Conservation (phyloP, 2,329 filamentous ascomycete genomes). For the Trichoderma endophyticum region DNA sequence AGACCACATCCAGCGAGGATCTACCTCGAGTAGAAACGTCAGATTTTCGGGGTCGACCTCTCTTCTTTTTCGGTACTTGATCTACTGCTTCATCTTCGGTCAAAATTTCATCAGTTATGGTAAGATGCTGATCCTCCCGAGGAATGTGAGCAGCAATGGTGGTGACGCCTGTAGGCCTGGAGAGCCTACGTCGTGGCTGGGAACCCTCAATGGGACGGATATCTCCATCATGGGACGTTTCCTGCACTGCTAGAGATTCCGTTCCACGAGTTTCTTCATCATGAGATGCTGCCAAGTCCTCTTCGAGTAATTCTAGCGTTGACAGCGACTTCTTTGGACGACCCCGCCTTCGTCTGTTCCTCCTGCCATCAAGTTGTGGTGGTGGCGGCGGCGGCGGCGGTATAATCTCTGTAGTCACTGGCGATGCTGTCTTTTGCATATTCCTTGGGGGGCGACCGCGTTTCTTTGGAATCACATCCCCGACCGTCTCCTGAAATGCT, state of each 20-base stretch:
- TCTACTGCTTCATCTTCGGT: neutral
- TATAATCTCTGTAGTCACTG: neutral
- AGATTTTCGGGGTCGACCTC: slow-evolving; percentile 27
- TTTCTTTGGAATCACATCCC: slow-evolving; percentile 17
- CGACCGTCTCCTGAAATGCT: neutral
- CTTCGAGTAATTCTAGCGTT: neutral
- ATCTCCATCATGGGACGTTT: slow-evolving; percentile 17
- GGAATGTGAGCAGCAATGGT: slow-evolving; percentile 24
- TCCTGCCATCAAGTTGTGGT: neutral
- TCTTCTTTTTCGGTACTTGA: slow-evolving; percentile 2
- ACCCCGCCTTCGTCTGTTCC: slow-evolving; percentile 26
- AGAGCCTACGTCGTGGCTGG: slow-evolving; percentile 24
- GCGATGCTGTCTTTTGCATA: slow-evolving; percentile 12
- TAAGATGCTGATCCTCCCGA: neutral
- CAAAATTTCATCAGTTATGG: neutral
- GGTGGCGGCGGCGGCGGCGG: neutral
- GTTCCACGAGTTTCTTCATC: slow-evolving; percentile 17
- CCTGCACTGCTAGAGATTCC: slow-evolving; percentile 22
- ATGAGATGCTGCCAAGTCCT: neutral
- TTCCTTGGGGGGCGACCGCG: slow-evolving; percentile 35
- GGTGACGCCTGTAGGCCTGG: slow-evolving; percentile 28
- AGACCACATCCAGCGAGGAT: slow-evolving; percentile 3
- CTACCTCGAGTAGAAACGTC: slow-evolving; percentile 15
- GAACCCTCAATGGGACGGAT: neutral
- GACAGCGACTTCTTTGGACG: slow-evolving; percentile 28